Evolutionary conservation across 1,284 basidiomycete genomes (phyloP).

Genomic region (Xerocomus minutiporus): DNA sequence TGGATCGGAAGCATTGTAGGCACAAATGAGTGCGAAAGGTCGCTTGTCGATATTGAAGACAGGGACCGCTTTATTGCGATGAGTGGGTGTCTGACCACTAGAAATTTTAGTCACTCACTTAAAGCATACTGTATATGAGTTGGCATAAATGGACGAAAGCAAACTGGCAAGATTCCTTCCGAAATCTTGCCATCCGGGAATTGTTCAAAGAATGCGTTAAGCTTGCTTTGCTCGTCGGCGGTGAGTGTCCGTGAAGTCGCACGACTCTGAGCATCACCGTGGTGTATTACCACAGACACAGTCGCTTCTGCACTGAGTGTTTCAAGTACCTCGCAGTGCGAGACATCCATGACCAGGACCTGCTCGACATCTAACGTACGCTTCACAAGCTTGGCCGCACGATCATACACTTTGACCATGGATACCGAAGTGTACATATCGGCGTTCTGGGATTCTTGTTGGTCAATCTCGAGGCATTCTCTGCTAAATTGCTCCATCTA

Average conservation of each 20-base stretch:
- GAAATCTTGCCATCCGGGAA: constrained; percentile 82
- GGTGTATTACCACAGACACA: constrained; percentile 58
- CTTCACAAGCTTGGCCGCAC: constrained; percentile 83
- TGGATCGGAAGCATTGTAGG: constrained; percentile 80
- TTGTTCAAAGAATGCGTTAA: constrained; percentile 73
- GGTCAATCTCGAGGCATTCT: constrained; percentile 91
- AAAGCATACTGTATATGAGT: constrained; percentile 80
- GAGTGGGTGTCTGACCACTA: constrained; percentile 2
- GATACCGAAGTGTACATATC: constrained; percentile 42
- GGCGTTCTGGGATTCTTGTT: constrained; percentile 37
- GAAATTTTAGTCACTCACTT: constrained; percentile 44
- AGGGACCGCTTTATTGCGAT: constrained; percentile 61
- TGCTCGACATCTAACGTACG: constrained; percentile 90
- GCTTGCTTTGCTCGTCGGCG: constrained; percentile 64
- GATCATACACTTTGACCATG: constrained; percentile 86
- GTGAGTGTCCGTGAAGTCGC: constrained; percentile 50
- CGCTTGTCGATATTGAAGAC: constrained; percentile 93
- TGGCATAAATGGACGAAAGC: constrained; percentile 76
- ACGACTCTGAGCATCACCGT: constrained; percentile 36
- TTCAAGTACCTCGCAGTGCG: constrained; percentile 85
- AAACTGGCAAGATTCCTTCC: constrained; percentile 75
- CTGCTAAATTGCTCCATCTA: constrained; percentile 94
- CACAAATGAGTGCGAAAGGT: constrained; percentile 89
- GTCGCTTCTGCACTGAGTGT: constrained; percentile 62
- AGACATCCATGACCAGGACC: constrained; percentile 88